Evolutionary conservation across 2,329 filamentous ascomycete genomes (phyloP), one percentile per base, ranked within the genome.

Genomic region (Apiospora phragmitis): DNA sequence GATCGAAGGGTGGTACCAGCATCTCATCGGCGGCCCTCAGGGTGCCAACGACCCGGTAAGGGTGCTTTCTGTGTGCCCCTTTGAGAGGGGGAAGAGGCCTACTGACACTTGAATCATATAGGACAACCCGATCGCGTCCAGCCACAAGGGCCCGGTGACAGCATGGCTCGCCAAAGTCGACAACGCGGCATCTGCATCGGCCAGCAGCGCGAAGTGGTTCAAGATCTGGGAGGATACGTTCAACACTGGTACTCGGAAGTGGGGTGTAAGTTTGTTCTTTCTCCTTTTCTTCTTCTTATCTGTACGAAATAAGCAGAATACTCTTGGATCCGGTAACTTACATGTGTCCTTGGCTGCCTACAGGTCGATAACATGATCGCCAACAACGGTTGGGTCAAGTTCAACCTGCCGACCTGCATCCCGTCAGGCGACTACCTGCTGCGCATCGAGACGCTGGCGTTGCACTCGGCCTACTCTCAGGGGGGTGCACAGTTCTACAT

Each of bases 381-480:
- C 67, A 80, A 82, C 74, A 78, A 41, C 69, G 83, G 86, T 41
- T 86, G 84, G 81, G 77, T 80, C 51, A 85, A 82, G 74, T 85
- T 88, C 78, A 81, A 79, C 72, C 78, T 89, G 71, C 87, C 87
- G 51, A 76, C 80, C 43, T 85, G 84, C 79, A 82, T 89, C 71
- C 84, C 86, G 4, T 80, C 85, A 1, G 87, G 87, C 62, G 81
- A 88, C 67, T 89, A 89, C 74, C 83, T 89, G 38, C 79, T 90
- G 76, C 83, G 87, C 59, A 84, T 86, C 38, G 87, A 89, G 80
- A 81, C 86, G 42, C 81, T 88, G 55, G 86, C 86, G 8, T 80
- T 89, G 62, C 86, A 89, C 78, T 83, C 84, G 24, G 86, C 86
- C 21, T 77, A 78, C 70, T 76, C 71, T 16, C 71, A 71, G 18